These are phyloP conservation scores for Oryza punctata DNA, from an alignment of 176 grass and related monocot genomes.

Conservation along the genomic window DNA sequence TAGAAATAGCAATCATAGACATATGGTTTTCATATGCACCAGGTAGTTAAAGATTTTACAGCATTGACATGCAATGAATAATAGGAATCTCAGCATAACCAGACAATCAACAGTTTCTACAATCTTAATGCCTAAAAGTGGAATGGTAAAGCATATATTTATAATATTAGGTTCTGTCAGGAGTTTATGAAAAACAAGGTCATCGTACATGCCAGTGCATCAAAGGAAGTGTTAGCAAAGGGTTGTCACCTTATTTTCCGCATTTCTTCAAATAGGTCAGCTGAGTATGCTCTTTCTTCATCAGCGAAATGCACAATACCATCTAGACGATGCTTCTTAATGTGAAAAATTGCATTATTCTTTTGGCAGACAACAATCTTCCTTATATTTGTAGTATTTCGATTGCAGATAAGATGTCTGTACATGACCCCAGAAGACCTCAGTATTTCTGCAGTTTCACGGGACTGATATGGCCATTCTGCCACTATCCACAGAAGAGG, in stretches of 20 bases:
- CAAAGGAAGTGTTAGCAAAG: slow-evolving; percentile 29
- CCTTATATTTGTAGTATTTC: slow-evolving; percentile 67
- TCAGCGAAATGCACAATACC: slow-evolving; percentile 94
- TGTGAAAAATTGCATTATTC: slow-evolving; percentile 94
- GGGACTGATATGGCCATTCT: slow-evolving; percentile 73
- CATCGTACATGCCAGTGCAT: neutral
- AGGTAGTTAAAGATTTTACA: slow-evolving; percentile 13
- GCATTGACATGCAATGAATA: neutral
- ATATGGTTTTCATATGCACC: slow-evolving; percentile 2
- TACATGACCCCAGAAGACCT: slow-evolving; percentile 90
- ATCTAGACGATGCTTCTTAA: slow-evolving; percentile 94
- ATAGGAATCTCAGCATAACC: neutral
- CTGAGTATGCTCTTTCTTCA: slow-evolving; percentile 78
- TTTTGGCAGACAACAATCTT: slow-evolving; percentile 79
- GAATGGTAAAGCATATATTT: neutral
- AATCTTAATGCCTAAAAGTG: slow-evolving; percentile 19
- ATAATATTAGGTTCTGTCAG: neutral
- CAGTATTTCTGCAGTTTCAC: slow-evolving; percentile 83
- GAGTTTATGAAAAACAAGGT: neutral
- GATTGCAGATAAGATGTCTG: slow-evolving; percentile 85
- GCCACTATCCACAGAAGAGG: slow-evolving; percentile 92
- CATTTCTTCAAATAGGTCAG: slow-evolving; percentile 91
- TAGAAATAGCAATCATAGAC: neutral
- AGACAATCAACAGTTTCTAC: neutral
- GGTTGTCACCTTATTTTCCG: slow-evolving; percentile 78